Percentiles rank a stretch among this genome's conserved stretches.
These are phyloP conservation scores for Daldinia vernicosa DNA, from an alignment of 495 filamentous ascomycete genomes.

Conservation along the genomic window DNA sequence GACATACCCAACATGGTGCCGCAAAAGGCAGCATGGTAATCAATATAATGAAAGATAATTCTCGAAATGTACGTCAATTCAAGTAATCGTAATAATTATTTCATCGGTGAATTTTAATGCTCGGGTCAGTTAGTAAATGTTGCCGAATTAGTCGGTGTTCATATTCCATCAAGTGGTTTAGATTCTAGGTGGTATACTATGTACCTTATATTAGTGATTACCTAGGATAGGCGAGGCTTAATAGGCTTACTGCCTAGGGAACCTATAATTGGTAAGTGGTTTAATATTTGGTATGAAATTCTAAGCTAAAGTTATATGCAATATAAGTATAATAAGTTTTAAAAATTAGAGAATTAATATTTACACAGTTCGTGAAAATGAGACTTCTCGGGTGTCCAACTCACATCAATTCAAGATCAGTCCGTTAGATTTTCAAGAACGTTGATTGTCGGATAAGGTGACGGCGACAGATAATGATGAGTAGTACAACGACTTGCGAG, in stretches of 20 bases:
- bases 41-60: constrained; percentile 12
- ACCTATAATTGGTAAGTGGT: no score
- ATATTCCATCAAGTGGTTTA: no score
- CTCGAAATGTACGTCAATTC: not conserved
- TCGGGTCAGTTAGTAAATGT: no score
- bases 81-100: not conserved
- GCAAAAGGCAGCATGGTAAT: constrained; percentile 3
- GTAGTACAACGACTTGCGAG: not conserved
- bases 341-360: not conserved
- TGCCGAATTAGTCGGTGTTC: no score
- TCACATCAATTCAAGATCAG: not conserved
- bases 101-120: not conserved
- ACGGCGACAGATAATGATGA: not conserved
- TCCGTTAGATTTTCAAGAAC: constrained; percentile 1
- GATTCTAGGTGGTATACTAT: no score
- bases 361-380: not conserved
- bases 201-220: no score
- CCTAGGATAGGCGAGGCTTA: no score
- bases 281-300: no score
- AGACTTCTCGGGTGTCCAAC: not conserved
- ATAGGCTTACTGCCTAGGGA: no score
- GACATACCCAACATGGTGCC: constrained; percentile 10
- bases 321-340: not conserved
- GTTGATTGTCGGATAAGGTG: not conserved
- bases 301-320: no score